Base-by-base conservation (phyloP, 179 eudicot species). In the Silene noctiflora region DNA sequence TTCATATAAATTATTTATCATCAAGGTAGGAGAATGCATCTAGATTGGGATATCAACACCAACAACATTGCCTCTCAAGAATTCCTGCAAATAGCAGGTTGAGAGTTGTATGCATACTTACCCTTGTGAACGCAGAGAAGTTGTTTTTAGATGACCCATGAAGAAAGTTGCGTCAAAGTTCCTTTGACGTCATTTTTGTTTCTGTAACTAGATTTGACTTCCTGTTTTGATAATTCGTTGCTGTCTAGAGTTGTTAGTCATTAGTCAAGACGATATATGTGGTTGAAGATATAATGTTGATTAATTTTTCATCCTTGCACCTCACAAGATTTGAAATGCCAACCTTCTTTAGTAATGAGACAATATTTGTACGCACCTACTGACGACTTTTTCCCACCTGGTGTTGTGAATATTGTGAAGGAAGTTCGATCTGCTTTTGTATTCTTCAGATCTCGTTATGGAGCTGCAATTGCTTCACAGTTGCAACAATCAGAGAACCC, bases 391-490 rank as follows among this genome's bases (percentile, higher is more conserved):
- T 58, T 75, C 67, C 33, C 24, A 64, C 61, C 48, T 11, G 10
- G 24, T 59, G 66, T 69, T 69, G 67, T 76, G 48, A 65, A 56
- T 20, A 62, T 69, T 66, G 65, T 74, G 77, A 80, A 96, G 99
- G 98, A 96, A 78, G 91, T 90, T 71, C 92, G 86, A 31, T 96
- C 99, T 83, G 99, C 99, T 35, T 95, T 93, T 86, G 98, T 96
- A 39, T 90, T 86, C 85, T 96, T 96, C 85, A 91, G 83, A 85
- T 83, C 98, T 33, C 92, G 98, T n/a, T 89, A 88, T 80, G 90
- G 86, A 70, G 94, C 98, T 72, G 90, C 97, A 71, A 59, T 83
- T 78, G 94, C 88, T 77, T 81, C 87, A 59, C 82, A 84, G 73
- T 79, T 93, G 62, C 93, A 87, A 83, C 98, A 90, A 81, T 90